A percentile compares a stretch with the other conserved stretches of the same genome.
Evolutionary conservation across 352 stramenopile genomes (phyloP).

Genomic region (Phytophthora fragariaefolia): DNA sequence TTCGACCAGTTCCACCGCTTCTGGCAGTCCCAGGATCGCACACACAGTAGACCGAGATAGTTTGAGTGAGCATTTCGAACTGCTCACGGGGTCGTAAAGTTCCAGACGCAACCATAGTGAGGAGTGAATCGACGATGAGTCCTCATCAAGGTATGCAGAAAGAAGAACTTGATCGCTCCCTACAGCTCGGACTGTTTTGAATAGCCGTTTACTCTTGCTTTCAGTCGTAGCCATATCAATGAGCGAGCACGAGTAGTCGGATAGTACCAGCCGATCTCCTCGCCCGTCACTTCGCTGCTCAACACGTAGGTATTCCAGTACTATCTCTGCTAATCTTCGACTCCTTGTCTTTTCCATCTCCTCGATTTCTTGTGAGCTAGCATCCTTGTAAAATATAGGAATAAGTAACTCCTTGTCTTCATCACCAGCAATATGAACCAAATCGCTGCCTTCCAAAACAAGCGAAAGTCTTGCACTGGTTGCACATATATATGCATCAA

Average conservation of each 20-base stretch:
- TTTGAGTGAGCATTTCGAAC: slow-evolving; percentile 30
- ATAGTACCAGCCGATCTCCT: slow-evolving; percentile 54
- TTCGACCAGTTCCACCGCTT: slow-evolving; percentile 1
- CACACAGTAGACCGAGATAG: slow-evolving; percentile 7
- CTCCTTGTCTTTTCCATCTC: slow-evolving; percentile 17
- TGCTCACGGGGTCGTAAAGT: slow-evolving; percentile 61
- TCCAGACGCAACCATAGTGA: slow-evolving; percentile 20
- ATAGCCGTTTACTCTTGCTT: slow-evolving; percentile 27
- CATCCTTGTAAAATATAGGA: background rate
- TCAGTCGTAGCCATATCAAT: background rate
- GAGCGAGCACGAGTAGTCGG: slow-evolving; percentile 39
- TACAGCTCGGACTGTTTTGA: slow-evolving; percentile 59
- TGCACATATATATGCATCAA: slow-evolving; percentile 69
- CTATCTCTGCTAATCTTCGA: slow-evolving; percentile 39
- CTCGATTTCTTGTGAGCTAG: background rate
- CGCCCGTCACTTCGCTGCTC: slow-evolving; percentile 58
- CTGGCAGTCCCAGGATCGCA: slow-evolving; percentile 23
- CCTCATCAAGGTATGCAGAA: slow-evolving; percentile 29
- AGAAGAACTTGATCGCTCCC: slow-evolving; percentile 46
- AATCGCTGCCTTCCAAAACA: slow-evolving; percentile 45
- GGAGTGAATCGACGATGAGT: background rate
- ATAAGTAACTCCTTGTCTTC: slow-evolving; percentile 32
- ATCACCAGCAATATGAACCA: slow-evolving; percentile 55
- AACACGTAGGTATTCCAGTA: slow-evolving; percentile 66
- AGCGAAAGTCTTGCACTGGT: slow-evolving; percentile 59